Evolutionary conservation across 2,329 filamentous ascomycete genomes (phyloP).

Genomic region (Colletotrichum limetticola): DNA sequence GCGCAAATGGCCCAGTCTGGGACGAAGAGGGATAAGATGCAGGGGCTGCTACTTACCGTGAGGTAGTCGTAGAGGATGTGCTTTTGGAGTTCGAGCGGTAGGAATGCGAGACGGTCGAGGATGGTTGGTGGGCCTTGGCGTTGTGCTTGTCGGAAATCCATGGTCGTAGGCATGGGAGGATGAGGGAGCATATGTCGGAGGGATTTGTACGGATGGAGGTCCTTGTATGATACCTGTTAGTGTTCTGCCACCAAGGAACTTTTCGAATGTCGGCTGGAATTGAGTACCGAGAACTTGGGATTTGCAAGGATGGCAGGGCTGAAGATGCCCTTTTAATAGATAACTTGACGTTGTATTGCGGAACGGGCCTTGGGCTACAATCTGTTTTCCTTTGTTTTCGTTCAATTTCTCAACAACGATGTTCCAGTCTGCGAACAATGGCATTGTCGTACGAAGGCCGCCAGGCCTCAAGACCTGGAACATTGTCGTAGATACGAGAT

Average conservation of each 20-base stretch:
- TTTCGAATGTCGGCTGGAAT: too few species aligned
- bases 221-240: too few species aligned
- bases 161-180: not conserved
- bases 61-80: constrained; percentile 20
- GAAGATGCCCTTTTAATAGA: not conserved
- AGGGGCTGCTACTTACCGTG: constrained; percentile 1
- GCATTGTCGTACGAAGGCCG: not conserved
- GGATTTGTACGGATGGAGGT: too few species aligned
- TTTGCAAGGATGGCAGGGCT: not conserved
- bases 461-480: not conserved
- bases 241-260: too few species aligned
- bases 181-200: too few species aligned
- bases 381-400: constrained; percentile 11
- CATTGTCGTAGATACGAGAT: not conserved
- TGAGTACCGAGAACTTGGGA: not conserved
- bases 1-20: constrained; percentile 30
- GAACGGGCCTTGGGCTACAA: not conserved
- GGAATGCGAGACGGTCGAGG: constrained; percentile 7
- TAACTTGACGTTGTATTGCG: not conserved
- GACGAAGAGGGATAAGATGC: constrained; percentile 22
- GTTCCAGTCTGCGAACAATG: not conserved
- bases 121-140: not conserved
- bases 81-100: constrained; percentile 27
- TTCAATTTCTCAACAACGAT: not conserved
- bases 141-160: not conserved